phyloP scores from a whole-genome alignment of 768 basidiomycete genomes.

The Ephemerocybe angulata region DNA sequence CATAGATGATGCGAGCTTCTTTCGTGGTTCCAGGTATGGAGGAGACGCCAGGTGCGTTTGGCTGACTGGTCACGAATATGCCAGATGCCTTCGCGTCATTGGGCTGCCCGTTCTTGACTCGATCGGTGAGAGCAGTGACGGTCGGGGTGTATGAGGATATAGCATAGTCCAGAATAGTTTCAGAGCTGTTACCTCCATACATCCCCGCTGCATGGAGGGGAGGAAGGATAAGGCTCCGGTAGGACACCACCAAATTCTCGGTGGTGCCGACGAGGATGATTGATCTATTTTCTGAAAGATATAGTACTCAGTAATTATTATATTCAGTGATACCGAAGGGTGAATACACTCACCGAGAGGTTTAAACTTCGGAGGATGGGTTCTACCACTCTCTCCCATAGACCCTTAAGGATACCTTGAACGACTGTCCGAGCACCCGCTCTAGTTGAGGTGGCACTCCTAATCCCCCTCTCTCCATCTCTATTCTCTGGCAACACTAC shows the following conservation, averaged over 20 bases:
- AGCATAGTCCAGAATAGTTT: constrained; percentile 11
- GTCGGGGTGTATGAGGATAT: constrained; percentile 18
- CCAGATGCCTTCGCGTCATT: not conserved
- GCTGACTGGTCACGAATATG: constrained; percentile 12
- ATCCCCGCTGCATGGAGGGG: constrained; percentile 33
- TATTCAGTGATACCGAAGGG: no score
- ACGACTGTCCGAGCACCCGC: not conserved
- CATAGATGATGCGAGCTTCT: constrained; percentile 7
- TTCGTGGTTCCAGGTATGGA: constrained; percentile 9
- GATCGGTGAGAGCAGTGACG: constrained; percentile 4
- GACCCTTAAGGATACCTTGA: not conserved
- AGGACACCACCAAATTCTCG: constrained; percentile 30
- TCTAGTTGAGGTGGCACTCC: not conserved
- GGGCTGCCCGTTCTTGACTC: not conserved
- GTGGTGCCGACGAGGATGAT: no score
- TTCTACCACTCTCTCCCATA: not conserved
- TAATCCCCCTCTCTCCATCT: not conserved
- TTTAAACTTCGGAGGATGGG: not conserved
- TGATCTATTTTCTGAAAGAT: no score
- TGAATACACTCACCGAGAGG: not conserved
- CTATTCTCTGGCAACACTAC: no score
- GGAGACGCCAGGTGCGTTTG: not conserved
- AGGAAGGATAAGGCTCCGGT: constrained; percentile 26
- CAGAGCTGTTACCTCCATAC: constrained; percentile 6
- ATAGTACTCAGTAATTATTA: no score